phyloP scores from a whole-genome alignment of 805 yeast genomes.

The Saccharomycopsis fibuligera region DNA sequence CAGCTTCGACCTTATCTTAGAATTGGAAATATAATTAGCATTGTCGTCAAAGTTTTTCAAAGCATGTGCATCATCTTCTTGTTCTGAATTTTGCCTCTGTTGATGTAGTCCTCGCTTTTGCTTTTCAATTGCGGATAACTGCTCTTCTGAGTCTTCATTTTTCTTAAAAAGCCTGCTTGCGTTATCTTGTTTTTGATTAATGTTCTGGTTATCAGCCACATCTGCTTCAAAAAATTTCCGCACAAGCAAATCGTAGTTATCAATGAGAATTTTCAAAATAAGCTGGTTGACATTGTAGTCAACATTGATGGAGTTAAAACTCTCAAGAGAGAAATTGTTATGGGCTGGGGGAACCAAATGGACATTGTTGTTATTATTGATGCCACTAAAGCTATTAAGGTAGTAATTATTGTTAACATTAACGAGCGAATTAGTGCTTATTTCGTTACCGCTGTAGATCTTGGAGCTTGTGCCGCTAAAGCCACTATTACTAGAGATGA shows the following conservation, averaged over 20 bases:
- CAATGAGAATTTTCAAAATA: conserved; percentile 16
- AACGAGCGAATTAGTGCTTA: neutral
- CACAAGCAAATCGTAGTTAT: conserved; percentile 17
- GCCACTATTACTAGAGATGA: conserved; percentile 15
- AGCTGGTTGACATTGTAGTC: conserved; percentile 20
- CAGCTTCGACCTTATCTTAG: too few species aligned
- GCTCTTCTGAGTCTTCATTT: too few species aligned
- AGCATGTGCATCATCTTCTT: too few species aligned
- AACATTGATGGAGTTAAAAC: conserved; percentile 18
- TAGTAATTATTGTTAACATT: neutral
- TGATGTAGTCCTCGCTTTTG: neutral
- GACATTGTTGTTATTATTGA: neutral
- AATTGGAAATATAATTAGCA: too few species aligned
- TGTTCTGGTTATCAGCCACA: too few species aligned
- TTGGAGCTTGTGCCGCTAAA: conserved; percentile 8
- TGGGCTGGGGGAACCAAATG: neutral
- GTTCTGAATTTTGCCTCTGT: too few species aligned
- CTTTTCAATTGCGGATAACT: neutral
- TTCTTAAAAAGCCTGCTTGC: neutral
- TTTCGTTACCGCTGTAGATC: conserved; percentile 4
- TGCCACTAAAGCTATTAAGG: neutral
- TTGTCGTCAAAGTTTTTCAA: too few species aligned
- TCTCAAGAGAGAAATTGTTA: conserved; percentile 19
- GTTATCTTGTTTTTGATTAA: neutral
- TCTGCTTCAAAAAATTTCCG: neutral